Percentiles rank a stretch among this genome's conserved stretches.
These are phyloP conservation scores for Rhodamnia rubescens DNA, from an alignment of 345 rosid species.

Conservation along the genomic window DNA sequence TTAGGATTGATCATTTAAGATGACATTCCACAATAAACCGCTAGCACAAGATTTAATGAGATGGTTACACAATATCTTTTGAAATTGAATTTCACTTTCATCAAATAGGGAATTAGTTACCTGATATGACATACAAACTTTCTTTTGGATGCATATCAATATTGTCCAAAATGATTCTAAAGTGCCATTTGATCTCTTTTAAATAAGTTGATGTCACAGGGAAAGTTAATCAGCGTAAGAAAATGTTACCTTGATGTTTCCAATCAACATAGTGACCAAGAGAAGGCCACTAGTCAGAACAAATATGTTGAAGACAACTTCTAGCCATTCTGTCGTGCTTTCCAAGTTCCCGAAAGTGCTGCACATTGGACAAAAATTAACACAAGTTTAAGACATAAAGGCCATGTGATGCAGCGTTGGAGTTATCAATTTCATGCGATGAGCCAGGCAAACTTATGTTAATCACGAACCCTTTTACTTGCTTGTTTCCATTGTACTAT, in stretches of 20 bases:
- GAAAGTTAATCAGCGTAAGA: background rate
- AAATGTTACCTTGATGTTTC: constrained; percentile 74
- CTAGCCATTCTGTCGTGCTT: constrained; percentile 95
- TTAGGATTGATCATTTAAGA: background rate
- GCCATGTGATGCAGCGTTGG: background rate
- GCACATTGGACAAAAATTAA: background rate
- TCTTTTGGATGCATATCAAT: background rate
- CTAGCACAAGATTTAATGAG: background rate
- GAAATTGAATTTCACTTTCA: background rate
- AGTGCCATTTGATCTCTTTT: background rate
- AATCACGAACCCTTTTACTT: background rate
- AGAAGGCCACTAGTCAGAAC: constrained; percentile 90
- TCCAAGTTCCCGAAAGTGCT: constrained; percentile 93
- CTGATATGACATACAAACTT: background rate
- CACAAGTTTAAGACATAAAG: background rate
- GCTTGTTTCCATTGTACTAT: background rate
- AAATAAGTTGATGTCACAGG: background rate
- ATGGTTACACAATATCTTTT: background rate
- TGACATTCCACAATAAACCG: background rate
- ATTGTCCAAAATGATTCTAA: background rate
- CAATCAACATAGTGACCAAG: constrained; percentile 90
- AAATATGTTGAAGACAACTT: constrained; percentile 91
- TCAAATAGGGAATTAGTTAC: background rate
- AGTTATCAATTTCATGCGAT: background rate
- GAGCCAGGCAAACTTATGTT: background rate